A percentile compares a stretch with the other conserved stretches of the same genome.
Conservation (phyloP, 2,329 filamentous ascomycete species). For the Calonectria honghensis region DNA sequence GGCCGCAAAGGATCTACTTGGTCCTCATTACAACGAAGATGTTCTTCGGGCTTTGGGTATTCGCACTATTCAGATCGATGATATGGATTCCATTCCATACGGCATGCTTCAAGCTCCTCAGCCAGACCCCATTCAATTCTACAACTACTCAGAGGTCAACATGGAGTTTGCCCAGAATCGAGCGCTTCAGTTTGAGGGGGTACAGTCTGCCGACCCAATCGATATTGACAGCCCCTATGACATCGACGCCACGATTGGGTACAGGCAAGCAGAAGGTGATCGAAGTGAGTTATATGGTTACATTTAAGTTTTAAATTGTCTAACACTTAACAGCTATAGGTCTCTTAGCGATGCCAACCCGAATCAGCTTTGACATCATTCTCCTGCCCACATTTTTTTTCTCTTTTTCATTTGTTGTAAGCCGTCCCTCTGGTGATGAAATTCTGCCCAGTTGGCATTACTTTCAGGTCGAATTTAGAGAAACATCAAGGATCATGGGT, state of each 20-base stretch:
- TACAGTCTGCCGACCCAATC: neutral
- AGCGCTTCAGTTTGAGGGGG: neutral
- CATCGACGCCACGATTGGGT: conserved; percentile 6
- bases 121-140: conserved; percentile 17
- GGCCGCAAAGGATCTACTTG: conserved; percentile 50
- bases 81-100: neutral
- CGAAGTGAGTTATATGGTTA: conserved; percentile 10
- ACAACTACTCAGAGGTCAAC: conserved; percentile 6
- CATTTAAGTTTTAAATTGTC: neutral
- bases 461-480: neutral
- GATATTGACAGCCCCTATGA: conserved; percentile 22
- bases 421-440: neutral
- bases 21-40: conserved; percentile 35
- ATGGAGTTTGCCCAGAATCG: neutral
- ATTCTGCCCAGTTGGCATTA: neutral
- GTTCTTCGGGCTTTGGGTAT: conserved; percentile 4
- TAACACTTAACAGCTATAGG: neutral
- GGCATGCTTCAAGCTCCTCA: conserved; percentile 2
- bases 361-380: too few species aligned
- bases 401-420: too few species aligned
- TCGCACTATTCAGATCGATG: conserved; percentile 8
- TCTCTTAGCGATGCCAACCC: neutral
- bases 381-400: too few species aligned
- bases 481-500: neutral
- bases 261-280: neutral